These are phyloP conservation scores for Lagenidium giganteum DNA, from an alignment of 352 stramenopile species.

Conservation along the genomic window DNA sequence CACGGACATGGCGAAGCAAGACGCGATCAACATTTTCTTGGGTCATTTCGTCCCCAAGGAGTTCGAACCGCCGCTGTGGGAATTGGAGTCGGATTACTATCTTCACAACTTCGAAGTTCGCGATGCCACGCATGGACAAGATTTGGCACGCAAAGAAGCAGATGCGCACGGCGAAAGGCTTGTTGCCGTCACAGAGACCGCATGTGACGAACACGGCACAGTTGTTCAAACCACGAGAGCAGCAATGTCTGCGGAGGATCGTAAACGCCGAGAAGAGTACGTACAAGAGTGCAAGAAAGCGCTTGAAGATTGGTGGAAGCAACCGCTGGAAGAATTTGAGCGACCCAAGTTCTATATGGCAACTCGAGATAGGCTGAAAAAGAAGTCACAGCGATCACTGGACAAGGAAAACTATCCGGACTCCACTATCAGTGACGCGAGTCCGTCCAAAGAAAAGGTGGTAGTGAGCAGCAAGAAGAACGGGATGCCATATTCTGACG, in stretches of 20 bases:
- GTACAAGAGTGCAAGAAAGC: slow-evolving; percentile 72
- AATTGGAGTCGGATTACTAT: slow-evolving; percentile 88
- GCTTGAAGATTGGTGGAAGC: slow-evolving; percentile 84
- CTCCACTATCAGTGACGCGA: too few species aligned
- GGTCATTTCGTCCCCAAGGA: slow-evolving; percentile 86
- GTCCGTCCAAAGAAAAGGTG: slow-evolving; percentile 2
- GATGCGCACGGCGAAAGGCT: too few species aligned
- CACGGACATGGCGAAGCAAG: slow-evolving; percentile 97
- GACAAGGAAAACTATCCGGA: too few species aligned
- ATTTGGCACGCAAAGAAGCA: too few species aligned
- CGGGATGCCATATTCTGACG: too few species aligned
- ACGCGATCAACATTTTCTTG: slow-evolving; percentile 99
- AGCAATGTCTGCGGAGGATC: slow-evolving; percentile 32
- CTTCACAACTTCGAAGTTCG: slow-evolving; percentile 88
- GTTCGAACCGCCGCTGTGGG: slow-evolving; percentile 65
- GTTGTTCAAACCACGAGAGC: too few species aligned
- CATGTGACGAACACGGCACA: slow-evolving; percentile 19
- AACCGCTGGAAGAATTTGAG: slow-evolving; percentile 77
- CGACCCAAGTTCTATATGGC: slow-evolving; percentile 17
- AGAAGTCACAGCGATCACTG: slow-evolving; percentile 5
- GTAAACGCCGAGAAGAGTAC: slow-evolving; percentile 55
- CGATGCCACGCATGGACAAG: slow-evolving; percentile 59
- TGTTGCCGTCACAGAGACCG: slow-evolving; percentile 17
- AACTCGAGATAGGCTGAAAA: not conserved
- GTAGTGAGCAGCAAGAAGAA: too few species aligned